phyloP scores from a whole-genome alignment of 768 basidiomycete genomes.

The Suillus subaureus region DNA sequence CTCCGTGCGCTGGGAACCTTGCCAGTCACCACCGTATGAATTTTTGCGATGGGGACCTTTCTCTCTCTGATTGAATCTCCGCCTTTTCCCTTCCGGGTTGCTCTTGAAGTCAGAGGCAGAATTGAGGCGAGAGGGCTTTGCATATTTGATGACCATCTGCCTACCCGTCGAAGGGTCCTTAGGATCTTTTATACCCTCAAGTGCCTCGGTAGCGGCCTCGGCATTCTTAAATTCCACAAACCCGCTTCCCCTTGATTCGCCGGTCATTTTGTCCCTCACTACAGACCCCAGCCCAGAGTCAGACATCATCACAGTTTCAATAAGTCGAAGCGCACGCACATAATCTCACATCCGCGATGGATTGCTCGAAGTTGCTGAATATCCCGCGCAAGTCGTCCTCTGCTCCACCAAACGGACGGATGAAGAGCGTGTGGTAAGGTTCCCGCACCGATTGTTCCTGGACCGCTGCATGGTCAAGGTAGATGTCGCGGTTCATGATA shows the following conservation, averaged over 20 bases:
- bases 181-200: conserved; percentile 40
- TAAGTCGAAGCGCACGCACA: conserved; percentile 25
- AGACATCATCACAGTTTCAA: not conserved
- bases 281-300: not conserved
- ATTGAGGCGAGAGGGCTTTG: conserved; percentile 13
- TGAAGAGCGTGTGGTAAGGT: conserved; percentile 35
- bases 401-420: conserved; percentile 28
- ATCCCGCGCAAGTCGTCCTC: conserved; percentile 28
- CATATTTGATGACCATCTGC: conserved; percentile 17
- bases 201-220: conserved; percentile 50
- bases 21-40: conserved; percentile 1
- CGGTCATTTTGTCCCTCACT: conserved; percentile 39
- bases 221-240: conserved; percentile 56
- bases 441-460: not conserved
- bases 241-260: conserved; percentile 36
- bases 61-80: not conserved
- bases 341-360: conserved; percentile 33
- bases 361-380: conserved; percentile 24
- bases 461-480: conserved; percentile 40
- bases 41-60: not conserved
- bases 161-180: conserved; percentile 12
- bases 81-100: not conserved
- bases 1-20: not conserved
- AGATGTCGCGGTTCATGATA: conserved; percentile 47
- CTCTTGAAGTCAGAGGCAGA: not conserved